Evolutionary conservation across 306 rosid genomes (phyloP).

Genomic region (Dalbergia oliveri): DNA sequence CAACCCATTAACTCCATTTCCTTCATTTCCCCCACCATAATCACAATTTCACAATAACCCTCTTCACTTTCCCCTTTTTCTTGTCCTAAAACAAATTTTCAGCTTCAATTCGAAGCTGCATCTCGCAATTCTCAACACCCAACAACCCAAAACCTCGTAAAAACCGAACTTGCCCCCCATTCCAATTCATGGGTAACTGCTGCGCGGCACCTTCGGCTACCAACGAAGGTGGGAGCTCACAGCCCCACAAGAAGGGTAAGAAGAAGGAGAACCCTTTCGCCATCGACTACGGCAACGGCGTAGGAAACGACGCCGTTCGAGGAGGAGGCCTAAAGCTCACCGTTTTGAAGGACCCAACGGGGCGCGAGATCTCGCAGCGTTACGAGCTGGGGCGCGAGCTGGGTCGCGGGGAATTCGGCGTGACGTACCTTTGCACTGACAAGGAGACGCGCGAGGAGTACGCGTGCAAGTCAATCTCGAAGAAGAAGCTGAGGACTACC

Average conservation of each 20-base stretch:
- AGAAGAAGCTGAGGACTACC: slow-evolving; percentile 84
- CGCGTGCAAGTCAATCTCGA: slow-evolving; percentile 92
- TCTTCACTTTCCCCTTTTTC: neutral
- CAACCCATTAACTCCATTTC: neutral
- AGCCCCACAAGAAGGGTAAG: slow-evolving; percentile 50
- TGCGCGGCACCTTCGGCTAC: slow-evolving; percentile 61
- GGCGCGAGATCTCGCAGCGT: slow-evolving; percentile 68
- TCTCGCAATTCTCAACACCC: slow-evolving; percentile 7
- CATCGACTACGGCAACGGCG: slow-evolving; percentile 47
- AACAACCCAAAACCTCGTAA: neutral
- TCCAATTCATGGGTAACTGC: slow-evolving; percentile 77
- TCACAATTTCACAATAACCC: neutral
- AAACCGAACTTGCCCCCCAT: neutral
- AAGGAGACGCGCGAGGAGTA: slow-evolving; percentile 57
- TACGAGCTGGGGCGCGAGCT: slow-evolving; percentile 88
- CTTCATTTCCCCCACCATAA: neutral
- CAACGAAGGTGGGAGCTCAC: slow-evolving; percentile 39
- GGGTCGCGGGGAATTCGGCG: slow-evolving; percentile 93
- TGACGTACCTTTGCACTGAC: slow-evolving; percentile 87
- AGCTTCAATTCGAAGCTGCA: slow-evolving; percentile 13
- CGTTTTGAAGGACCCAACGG: slow-evolving; percentile 79
- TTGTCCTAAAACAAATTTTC: neutral
- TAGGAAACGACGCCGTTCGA: neutral
- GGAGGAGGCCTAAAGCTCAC: slow-evolving; percentile 40
- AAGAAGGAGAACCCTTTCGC: slow-evolving; percentile 76